A percentile compares a stretch with the other conserved stretches of the same genome.
phyloP scores from a whole-genome alignment of 805 yeast species.

The Zygoascus ofunaensis region DNA sequence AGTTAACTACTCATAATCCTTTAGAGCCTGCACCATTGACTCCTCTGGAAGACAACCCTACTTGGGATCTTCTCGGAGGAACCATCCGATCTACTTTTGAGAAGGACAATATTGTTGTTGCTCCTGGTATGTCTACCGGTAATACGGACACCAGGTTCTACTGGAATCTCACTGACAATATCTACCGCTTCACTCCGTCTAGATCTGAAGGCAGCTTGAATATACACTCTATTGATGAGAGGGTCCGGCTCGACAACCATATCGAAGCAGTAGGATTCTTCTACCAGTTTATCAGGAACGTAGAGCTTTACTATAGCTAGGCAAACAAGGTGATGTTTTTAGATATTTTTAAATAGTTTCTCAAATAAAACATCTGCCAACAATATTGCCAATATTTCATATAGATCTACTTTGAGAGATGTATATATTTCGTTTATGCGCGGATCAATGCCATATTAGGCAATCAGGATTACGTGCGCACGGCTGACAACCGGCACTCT shows the following conservation, averaged over 20 bases:
- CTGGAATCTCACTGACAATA: slow-evolving; percentile 50
- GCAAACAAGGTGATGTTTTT: too few relatives aligned
- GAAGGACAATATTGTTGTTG: slow-evolving; percentile 33
- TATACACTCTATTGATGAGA: slow-evolving; percentile 57
- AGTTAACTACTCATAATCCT: slow-evolving; percentile 23
- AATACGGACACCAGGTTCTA: slow-evolving; percentile 61
- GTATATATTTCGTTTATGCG: too few relatives aligned
- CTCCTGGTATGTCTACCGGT: slow-evolving; percentile 54
- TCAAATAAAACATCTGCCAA: too few relatives aligned
- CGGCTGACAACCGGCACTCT: too few relatives aligned
- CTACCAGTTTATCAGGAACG: slow-evolving; percentile 25
- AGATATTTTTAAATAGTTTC: too few relatives aligned
- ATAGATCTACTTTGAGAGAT: too few relatives aligned
- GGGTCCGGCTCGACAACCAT: slow-evolving; percentile 42
- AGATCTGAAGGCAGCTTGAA: slow-evolving; percentile 24
- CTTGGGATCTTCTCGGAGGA: slow-evolving; percentile 51
- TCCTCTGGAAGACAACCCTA: slow-evolving; percentile 22
- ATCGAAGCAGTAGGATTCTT: slow-evolving; percentile 30
- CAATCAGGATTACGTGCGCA: too few relatives aligned
- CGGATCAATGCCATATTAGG: too few relatives aligned
- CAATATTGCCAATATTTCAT: too few relatives aligned
- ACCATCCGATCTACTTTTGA: slow-evolving; percentile 45
- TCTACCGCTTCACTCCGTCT: slow-evolving; percentile 50
- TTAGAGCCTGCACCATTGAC: slow-evolving; percentile 46
- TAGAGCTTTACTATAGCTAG: slow-evolving; percentile 4